phyloP scores from a whole-genome alignment of 306 rosid genomes.

The Cotoneaster glaucophyllus region DNA sequence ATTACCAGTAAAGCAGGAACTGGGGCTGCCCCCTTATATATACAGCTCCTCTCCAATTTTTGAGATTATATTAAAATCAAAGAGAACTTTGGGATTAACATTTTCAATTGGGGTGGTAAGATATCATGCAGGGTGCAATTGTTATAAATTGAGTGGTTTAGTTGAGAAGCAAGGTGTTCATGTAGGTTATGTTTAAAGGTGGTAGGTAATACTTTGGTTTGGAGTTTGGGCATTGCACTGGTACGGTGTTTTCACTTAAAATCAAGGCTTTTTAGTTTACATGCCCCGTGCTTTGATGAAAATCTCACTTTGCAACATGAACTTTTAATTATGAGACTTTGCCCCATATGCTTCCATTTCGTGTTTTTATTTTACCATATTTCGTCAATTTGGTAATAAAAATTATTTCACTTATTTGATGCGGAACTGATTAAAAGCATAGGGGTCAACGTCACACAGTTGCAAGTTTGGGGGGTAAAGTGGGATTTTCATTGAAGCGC shows the following conservation, averaged over 20 bases:
- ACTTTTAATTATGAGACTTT: too few relatives aligned
- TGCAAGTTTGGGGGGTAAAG: too few relatives aligned
- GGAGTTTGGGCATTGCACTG: background rate
- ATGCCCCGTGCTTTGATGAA: too few relatives aligned
- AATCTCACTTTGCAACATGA: too few relatives aligned
- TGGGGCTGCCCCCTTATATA: slow-evolving; percentile 20
- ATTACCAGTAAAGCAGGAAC: background rate
- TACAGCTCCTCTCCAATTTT: slow-evolving; percentile 19
- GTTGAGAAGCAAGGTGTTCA: slow-evolving; percentile 61
- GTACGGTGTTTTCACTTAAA: background rate
- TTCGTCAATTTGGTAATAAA: too few relatives aligned
- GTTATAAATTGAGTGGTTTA: slow-evolving; percentile 3
- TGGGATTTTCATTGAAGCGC: too few relatives aligned
- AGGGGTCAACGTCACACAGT: too few relatives aligned
- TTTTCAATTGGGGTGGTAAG: slow-evolving; percentile 17
- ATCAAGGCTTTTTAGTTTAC: background rate
- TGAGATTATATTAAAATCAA: background rate
- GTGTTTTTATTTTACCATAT: too few relatives aligned
- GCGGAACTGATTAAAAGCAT: too few relatives aligned
- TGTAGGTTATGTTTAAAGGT: slow-evolving; percentile 22
- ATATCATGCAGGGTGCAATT: slow-evolving; percentile 17
- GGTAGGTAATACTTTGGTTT: slow-evolving; percentile 35
- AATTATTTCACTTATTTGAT: too few relatives aligned
- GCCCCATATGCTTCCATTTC: too few relatives aligned
- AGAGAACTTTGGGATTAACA: slow-evolving; percentile 8